Conservation (phyloP, 2,329 filamentous ascomycete genomes). For the Lanzia echinophila region DNA sequence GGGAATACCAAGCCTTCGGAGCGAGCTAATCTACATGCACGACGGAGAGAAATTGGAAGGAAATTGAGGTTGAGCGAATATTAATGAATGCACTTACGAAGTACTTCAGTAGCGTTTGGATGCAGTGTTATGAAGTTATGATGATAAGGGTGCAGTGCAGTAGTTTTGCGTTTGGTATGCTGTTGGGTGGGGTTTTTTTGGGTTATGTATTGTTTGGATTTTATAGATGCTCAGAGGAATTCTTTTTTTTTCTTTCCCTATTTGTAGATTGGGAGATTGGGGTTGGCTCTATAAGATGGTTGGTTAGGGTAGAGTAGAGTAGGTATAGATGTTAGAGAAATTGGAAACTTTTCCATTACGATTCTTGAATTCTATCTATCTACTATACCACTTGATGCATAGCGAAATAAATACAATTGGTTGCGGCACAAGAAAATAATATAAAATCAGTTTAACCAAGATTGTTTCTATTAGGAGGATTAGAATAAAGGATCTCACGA, state of each 20-base stretch:
- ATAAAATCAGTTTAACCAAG: no score
- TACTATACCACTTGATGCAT: no score
- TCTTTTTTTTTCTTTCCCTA: neutral
- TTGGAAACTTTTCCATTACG: no score
- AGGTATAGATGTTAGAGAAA: no score
- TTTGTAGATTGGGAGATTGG: neutral
- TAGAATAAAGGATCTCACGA: no score
- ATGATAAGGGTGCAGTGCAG: neutral
- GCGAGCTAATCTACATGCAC: conserved; percentile 50
- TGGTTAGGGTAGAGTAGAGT: no score
- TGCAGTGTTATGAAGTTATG: neutral
- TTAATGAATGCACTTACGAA: conserved; percentile 1
- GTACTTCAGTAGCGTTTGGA: neutral
- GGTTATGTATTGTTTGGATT: neutral
- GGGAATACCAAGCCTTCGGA: conserved; percentile 50
- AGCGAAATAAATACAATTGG: no score
- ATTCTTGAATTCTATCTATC: no score
- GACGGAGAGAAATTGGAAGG: conserved; percentile 65
- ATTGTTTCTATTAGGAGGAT: no score
- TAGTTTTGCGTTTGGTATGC: neutral
- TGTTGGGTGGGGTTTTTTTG: neutral
- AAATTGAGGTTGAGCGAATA: conserved; percentile 66
- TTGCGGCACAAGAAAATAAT: no score
- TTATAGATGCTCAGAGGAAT: neutral
- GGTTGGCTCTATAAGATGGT: no score